Evolutionary conservation across 345 rosid genomes (phyloP), one percentile per base, ranked within the genome.

Genomic region (Lumnitzera racemosa): DNA sequence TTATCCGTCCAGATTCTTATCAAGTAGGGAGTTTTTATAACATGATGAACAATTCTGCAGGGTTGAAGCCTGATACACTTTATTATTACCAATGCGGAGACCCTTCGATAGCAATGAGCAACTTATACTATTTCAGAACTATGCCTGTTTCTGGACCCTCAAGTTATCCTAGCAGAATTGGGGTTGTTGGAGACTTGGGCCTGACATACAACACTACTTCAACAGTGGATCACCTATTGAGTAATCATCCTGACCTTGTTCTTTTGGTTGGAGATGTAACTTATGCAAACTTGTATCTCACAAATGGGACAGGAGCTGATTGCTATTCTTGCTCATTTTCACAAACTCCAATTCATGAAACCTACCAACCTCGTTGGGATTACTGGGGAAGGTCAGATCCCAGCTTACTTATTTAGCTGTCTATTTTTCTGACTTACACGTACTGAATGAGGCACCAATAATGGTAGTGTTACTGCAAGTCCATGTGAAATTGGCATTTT

Each of bases 341-440:
- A 0, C 57, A 70, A 14, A 70, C 88, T 47, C 91, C 91, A 7
- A 83, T 87, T 31, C 87, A 83, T 13, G 86, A 85, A 70, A 78
- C 80, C 2, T 90, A 85, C 73, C 99, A 92, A 77, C 99, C 99
- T 76, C 91, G 96, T 14, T 92, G 99, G 99, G 99, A 89, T 67
- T 80, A 75, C 58, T 89, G 96, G 97, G 98, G 97, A 76, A 92
- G 98, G 98, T 87, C 14, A 69, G 68, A 1, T 36, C 43, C 43
- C 43, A 36, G 11, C 1, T 5, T 36, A 36, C 43, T 15, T 46
- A 47, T 6, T 52, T 12, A 24, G 20, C 54, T 29, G 31, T n/a
- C 11, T 14, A 14, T 49, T 14, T 49, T 4, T 49, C 20, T 49
- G 20, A 14, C 52, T 5, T 36, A 36, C 43, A 36, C 7, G 43